Conservation (phyloP, 305 asterid species). For the Salvia sclarea region DNA sequence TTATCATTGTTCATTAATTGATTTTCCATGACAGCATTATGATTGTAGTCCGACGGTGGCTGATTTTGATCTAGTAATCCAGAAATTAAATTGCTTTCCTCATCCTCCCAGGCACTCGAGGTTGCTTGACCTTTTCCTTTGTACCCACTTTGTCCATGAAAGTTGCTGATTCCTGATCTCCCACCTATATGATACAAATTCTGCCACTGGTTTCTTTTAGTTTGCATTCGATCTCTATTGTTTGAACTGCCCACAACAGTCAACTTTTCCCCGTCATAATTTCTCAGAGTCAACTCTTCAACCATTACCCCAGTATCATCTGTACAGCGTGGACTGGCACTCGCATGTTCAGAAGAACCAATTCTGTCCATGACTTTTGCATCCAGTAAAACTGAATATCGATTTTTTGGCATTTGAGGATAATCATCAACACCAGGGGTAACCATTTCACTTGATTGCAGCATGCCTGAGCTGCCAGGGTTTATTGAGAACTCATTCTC, state of each 20-base stretch:
- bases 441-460: constrained; percentile 64
- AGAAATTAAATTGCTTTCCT: constrained; percentile 48
- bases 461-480: constrained; percentile 61
- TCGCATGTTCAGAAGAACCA: constrained; percentile 85
- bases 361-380: constrained; percentile 63
- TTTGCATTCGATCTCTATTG: constrained; percentile 55
- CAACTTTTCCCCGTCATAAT: constrained; percentile 64
- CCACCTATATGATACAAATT: constrained; percentile 52
- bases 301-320: constrained; percentile 73
- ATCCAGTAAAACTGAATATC: constrained; percentile 45
- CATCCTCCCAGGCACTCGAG: constrained; percentile 58
- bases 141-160: constrained; percentile 50
- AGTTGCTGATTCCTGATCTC: constrained; percentile 55
- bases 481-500: constrained; percentile 53
- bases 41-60: constrained; percentile 36
- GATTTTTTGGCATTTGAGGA: constrained; percentile 45
- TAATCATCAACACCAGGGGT: constrained; percentile 55
- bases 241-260: constrained; percentile 54
- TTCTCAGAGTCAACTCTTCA: constrained; percentile 77
- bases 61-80: constrained; percentile 49
- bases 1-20: constrained; percentile 42
- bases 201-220: constrained; percentile 58
- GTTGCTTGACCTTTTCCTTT: constrained; percentile 58
- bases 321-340: constrained; percentile 78
- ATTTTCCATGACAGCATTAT: constrained; percentile 40